phyloP scores from a whole-genome alignment of 805 yeast genomes.

The Candida ponderosae region DNA sequence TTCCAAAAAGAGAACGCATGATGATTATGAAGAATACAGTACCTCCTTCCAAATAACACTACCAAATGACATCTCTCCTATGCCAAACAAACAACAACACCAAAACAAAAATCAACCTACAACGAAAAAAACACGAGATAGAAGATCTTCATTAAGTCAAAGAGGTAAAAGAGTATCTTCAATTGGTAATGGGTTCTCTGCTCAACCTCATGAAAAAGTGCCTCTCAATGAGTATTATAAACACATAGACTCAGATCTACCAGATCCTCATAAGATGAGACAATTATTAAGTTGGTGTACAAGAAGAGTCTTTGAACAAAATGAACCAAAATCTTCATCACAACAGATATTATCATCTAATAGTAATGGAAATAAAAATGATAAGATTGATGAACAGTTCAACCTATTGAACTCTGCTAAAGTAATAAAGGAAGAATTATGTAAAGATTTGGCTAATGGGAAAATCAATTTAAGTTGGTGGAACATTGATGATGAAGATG shows the following conservation, averaged over 20 bases:
- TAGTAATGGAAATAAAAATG: slow-evolving; percentile 18
- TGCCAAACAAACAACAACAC: slow-evolving; percentile 27
- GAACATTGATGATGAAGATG: slow-evolving; percentile 26
- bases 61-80: slow-evolving; percentile 30
- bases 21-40: slow-evolving; percentile 15
- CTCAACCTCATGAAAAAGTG: slow-evolving; percentile 59
- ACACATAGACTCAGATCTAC: slow-evolving; percentile 50
- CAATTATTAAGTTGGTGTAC: slow-evolving; percentile 66
- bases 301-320: slow-evolving; percentile 30
- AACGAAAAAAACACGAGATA: slow-evolving; percentile 21
- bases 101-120: slow-evolving; percentile 14
- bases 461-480: slow-evolving; percentile 65
- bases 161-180: slow-evolving; percentile 71
- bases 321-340: slow-evolving; percentile 19
- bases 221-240: slow-evolving; percentile 48
- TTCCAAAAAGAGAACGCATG: neutral
- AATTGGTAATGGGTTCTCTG: slow-evolving; percentile 64
- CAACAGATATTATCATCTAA: too few species aligned
- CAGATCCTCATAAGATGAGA: slow-evolving; percentile 69
- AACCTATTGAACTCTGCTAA: slow-evolving; percentile 47
- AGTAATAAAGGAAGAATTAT: slow-evolving; percentile 55
- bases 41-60: slow-evolving; percentile 20
- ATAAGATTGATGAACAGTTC: slow-evolving; percentile 27
- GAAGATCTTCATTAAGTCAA: slow-evolving; percentile 45
- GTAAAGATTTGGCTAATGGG: slow-evolving; percentile 52